These are phyloP conservation scores for Paradendryphiella salina DNA, from an alignment of 2,329 filamentous ascomycete genomes.

Conservation along the genomic window DNA sequence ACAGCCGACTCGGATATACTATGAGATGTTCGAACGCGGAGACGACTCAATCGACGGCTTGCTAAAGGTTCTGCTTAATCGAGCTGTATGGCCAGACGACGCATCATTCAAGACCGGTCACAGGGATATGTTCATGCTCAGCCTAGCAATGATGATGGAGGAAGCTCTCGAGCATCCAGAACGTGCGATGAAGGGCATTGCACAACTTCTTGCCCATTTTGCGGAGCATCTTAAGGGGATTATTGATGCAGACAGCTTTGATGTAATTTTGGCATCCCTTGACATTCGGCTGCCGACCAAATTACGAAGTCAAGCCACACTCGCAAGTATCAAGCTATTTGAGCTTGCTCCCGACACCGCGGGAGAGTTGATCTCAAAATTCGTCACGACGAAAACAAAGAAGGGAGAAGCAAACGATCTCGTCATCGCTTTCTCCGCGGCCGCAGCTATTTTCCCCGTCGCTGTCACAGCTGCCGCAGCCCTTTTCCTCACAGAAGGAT, in stretches of 20 bases:
- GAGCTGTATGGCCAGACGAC: constrained; percentile 48
- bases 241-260: constrained; percentile 74
- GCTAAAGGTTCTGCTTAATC: constrained; percentile 49
- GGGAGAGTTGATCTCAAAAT: constrained; percentile 68
- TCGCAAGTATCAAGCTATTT: constrained; percentile 82
- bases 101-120: constrained; percentile 52
- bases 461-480: constrained; percentile 73
- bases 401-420: constrained; percentile 84
- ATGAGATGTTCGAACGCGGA: constrained; percentile 51
- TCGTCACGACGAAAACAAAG: constrained; percentile 72
- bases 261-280: constrained; percentile 82
- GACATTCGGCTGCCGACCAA: constrained; percentile 77
- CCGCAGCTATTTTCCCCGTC: constrained; percentile 83
- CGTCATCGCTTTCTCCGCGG: constrained; percentile 91
- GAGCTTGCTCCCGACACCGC: constrained; percentile 74
- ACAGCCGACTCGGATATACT: constrained; percentile 50
- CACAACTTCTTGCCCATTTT: constrained; percentile 61
- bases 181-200: constrained; percentile 63
- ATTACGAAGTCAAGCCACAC: constrained; percentile 77
- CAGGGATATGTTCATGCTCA: constrained; percentile 69
- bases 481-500: constrained; percentile 86
- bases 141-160: constrained; percentile 87
- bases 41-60: constrained; percentile 53
- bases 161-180: constrained; percentile 75
- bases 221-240: constrained; percentile 59